Conservation (phyloP, 192 early-diverging fungal species). For the Coemansia sp. region DNA sequence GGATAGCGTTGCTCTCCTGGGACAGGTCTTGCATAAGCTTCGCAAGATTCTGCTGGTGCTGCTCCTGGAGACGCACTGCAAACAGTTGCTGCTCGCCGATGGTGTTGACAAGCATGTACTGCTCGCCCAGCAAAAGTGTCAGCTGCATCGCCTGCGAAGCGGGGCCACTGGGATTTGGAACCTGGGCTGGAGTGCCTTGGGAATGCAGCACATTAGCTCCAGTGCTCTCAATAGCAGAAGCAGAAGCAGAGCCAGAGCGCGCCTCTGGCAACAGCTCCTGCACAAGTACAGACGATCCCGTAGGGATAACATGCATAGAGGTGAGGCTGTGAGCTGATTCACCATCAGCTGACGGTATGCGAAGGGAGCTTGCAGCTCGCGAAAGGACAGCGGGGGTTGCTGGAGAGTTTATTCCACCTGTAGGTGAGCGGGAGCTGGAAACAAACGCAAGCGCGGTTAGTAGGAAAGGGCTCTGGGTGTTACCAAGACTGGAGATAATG, state of each 20-base stretch:
- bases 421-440: slow-evolving; percentile 11
- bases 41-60: slow-evolving; percentile 38
- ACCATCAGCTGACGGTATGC: neutral
- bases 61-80: slow-evolving; percentile 28
- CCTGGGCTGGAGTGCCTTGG: neutral
- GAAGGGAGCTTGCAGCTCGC: slow-evolving; percentile 25
- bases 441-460: slow-evolving; percentile 36
- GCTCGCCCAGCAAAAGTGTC: slow-evolving; percentile 43
- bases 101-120: slow-evolving; percentile 26
- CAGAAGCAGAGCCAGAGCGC: neutral
- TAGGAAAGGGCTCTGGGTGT: slow-evolving; percentile 73
- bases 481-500: slow-evolving; percentile 67
- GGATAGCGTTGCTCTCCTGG: slow-evolving; percentile 42
- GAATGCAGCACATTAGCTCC: neutral
- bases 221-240: neutral
- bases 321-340: neutral
- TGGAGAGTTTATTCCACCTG: slow-evolving; percentile 31
- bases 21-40: slow-evolving; percentile 49
- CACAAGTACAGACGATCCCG: neutral
- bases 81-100: slow-evolving; percentile 43
- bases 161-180: neutral
- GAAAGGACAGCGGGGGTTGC: slow-evolving; percentile 32
- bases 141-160: slow-evolving; percentile 45
- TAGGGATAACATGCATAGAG: neutral
- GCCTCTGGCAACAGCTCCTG: neutral